Evolutionary conservation across 148 eudicot species (phyloP), one percentile per base, ranked within the genome.

Genomic region (Vaccinium corymbosum): DNA sequence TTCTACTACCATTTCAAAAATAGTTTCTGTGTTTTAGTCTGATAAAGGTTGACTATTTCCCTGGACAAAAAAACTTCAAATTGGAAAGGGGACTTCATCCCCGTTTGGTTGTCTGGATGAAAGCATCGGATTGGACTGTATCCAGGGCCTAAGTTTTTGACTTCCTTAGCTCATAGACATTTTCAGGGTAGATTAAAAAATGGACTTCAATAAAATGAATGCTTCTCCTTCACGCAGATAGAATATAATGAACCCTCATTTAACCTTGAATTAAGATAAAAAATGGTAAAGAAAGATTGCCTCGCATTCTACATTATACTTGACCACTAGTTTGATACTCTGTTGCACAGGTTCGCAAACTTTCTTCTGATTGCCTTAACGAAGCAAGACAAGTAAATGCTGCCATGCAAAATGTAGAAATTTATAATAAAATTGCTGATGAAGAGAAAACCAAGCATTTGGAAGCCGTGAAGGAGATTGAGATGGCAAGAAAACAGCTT

Each of bases 361-460:
- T 95, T 66, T 90, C 97, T 81, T 82, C 93, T 16, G 92, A 92
- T 83, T 91, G 90, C 81, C 85, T 85, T 13, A 86, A 88, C 81
- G 97, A 93, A 83, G 90, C 94, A 50, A 90, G 81, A 83, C 91
- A 87, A 84, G 85, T 93, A 81, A 91, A 87, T 84, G 91, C 90
- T 35, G 94, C 97, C 64, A 76, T 89, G 88, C 85, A 90, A 89
- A 84, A 95, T 68, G 97, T 92, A 89, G 91, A 92, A 86, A 83
- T 80, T 50, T 83, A 87, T 64, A 88, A 90, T 81, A 95, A 87
- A 90, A 84, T 91, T 75, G 97, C 92, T 17, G 90, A 88, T 51
- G 84, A 83, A 80, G 92, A 95, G 86, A 93, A 86, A 85, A 82
- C 84, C 77, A 94, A 92, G 87, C 93, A 88, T 80, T 49, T 89